Evolutionary conservation across 345 rosid genomes (phyloP).

Genomic region (Aquilaria malaccensis): DNA sequence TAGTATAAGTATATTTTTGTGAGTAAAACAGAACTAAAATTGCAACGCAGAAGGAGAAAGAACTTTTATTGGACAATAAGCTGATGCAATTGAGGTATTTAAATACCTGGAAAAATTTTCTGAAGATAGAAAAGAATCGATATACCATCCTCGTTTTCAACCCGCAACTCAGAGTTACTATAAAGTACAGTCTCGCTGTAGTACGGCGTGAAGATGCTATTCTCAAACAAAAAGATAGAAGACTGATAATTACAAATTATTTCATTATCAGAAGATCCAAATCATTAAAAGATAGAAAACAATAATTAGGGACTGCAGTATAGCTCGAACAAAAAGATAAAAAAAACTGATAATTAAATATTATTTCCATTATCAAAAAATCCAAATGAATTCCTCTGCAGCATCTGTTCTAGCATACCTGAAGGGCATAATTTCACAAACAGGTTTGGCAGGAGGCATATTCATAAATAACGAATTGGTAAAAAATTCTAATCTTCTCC

Average conservation of each 20-base stretch:
- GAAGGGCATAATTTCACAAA: constrained; percentile 85
- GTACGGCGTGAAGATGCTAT: constrained; percentile 97
- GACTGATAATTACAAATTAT: constrained; percentile 6
- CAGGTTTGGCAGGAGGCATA: constrained; percentile 87
- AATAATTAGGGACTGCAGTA: too few species aligned
- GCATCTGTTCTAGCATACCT: constrained; percentile 30
- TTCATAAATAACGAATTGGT: constrained; percentile 92
- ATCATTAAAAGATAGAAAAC: background rate
- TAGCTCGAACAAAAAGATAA: background rate
- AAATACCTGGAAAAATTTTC: constrained; percentile 92
- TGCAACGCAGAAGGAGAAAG: too few species aligned
- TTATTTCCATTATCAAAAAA: constrained; percentile 1
- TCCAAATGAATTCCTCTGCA: constrained; percentile 6
- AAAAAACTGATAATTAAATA: constrained; percentile 11
- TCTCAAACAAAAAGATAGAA: constrained; percentile 16
- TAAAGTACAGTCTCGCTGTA: constrained; percentile 98
- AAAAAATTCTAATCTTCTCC: constrained; percentile 92
- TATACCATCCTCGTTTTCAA: constrained; percentile 98
- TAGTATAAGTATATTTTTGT: too few species aligned
- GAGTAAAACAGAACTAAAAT: too few species aligned
- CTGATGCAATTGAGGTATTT: too few species aligned
- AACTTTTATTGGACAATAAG: too few species aligned
- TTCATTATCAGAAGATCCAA: constrained; percentile 5
- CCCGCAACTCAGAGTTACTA: constrained; percentile 80
- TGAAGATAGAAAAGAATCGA: constrained; percentile 96